Evolutionary conservation across 495 filamentous ascomycete genomes (phyloP).

Genomic region (Cercophora newfieldiana): DNA sequence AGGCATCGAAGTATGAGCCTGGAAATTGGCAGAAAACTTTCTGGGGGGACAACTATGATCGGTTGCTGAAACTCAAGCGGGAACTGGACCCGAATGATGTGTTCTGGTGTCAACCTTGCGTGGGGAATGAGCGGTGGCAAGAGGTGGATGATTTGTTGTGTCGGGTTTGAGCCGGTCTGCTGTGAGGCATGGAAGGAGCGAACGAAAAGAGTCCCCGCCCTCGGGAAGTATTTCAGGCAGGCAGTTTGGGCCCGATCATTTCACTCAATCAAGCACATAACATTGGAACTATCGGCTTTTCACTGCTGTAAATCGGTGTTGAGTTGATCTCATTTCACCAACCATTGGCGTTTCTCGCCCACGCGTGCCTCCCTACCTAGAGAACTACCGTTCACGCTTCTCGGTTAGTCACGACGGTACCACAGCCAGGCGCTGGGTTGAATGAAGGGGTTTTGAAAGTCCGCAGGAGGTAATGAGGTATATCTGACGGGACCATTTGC

Average conservation of each 20-base stretch:
- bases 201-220: neutral
- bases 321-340: too few species aligned
- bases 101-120: slow-evolving; percentile 55
- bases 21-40: slow-evolving; percentile 43
- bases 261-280: neutral
- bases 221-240: neutral
- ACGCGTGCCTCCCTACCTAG: too few species aligned
- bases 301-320: too few species aligned
- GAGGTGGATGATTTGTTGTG: slow-evolving; percentile 34
- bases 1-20: slow-evolving; percentile 35
- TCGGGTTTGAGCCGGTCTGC: slow-evolving; percentile 11
- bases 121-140: slow-evolving; percentile 58
- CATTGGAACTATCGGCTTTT: too few species aligned
- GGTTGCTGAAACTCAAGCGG: slow-evolving; percentile 42
- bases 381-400: too few species aligned
- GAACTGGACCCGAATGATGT: slow-evolving; percentile 54
- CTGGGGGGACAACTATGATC: slow-evolving; percentile 44
- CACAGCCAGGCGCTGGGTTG: too few species aligned
- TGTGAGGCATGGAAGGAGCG: neutral
- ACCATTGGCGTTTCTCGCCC: too few species aligned
- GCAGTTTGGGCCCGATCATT: neutral
- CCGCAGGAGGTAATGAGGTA: too few species aligned
- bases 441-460: too few species aligned
- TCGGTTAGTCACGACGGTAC: too few species aligned
- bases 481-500: too few species aligned